A percentile compares a stretch with the other conserved stretches of the same genome.
Conservation (phyloP, 768 basidiomycete genomes). For the Tephrocybe sp. region DNA sequence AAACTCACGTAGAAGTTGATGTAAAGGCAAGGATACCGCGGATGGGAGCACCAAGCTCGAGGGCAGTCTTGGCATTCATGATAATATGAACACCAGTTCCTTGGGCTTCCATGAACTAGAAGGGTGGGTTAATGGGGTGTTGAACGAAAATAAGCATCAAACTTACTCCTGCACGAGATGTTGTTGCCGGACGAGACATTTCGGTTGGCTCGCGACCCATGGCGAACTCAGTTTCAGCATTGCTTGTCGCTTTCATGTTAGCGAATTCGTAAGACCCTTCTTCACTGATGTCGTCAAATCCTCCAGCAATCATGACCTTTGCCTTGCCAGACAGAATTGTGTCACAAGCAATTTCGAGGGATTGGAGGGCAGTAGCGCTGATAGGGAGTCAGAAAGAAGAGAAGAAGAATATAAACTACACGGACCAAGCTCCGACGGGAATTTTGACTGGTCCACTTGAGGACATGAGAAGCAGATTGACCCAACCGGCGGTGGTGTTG, state of each 20-base stretch:
- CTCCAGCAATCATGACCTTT: slow-evolving; percentile 98
- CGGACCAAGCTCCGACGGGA: slow-evolving; percentile 96
- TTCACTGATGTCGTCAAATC: slow-evolving; percentile 97
- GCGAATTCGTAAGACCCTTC: slow-evolving; percentile 99
- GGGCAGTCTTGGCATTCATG: slow-evolving; percentile 94
- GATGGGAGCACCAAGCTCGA: slow-evolving; percentile 91
- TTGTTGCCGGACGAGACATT: slow-evolving; percentile 97
- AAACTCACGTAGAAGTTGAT: slow-evolving; percentile 86
- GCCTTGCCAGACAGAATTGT: slow-evolving; percentile 93
- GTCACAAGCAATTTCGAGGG: slow-evolving; percentile 96
- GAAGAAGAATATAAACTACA: slow-evolving; percentile 6
- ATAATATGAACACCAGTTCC: slow-evolving; percentile 96
- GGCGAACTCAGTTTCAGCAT: slow-evolving; percentile 94
- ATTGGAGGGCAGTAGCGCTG: slow-evolving; percentile 96
- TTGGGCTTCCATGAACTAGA: slow-evolving; percentile 91
- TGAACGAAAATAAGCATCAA: slow-evolving; percentile 4
- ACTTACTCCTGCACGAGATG: slow-evolving; percentile 89
- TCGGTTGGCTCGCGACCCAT: slow-evolving; percentile 99
- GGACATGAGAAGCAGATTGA: slow-evolving; percentile 91
- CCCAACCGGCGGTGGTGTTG: slow-evolving; percentile 98
- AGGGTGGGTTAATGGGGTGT: slow-evolving; percentile 6
- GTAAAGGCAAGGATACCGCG: slow-evolving; percentile 94
- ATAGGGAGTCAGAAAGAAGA: slow-evolving; percentile 7
- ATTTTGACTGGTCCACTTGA: slow-evolving; percentile 99
- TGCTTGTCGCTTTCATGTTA: slow-evolving; percentile 99